Evolutionary conservation across 2,329 filamentous ascomycete species (phyloP), one percentile per base, ranked within the genome.

Genomic region (Diaporthe helianthi): DNA sequence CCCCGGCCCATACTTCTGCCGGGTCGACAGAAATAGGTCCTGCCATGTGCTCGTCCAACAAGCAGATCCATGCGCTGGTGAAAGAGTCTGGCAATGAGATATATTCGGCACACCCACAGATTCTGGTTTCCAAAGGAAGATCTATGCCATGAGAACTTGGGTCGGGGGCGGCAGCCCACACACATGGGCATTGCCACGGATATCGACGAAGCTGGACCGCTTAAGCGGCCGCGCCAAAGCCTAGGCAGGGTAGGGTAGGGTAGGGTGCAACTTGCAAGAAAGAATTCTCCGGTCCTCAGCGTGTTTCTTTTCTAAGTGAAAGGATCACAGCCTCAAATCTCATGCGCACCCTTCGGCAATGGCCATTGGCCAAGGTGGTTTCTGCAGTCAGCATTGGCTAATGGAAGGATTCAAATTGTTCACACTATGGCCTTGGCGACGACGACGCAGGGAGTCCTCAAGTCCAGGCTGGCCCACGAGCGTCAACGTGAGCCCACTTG

Each of bases 201-300:
- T 49, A 19, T 36, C 29, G 58, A 63, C 49, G 13, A 63, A 63
- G 49, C 49, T 63, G 44, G 44, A 63, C 58, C 44, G 13, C 44
- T 10, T 47, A 41, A 36, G 44, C 58, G 29, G 58, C 58, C 58
- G 29, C 1, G 19, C 44, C 33, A n/a, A 49, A 63, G 58, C 58
- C 58, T 49, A 36, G 58, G 58, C 58, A 63, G 58, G n/a, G n/a
- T n/a, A n/a, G n/a, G n/a, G n/a, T n/a, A n/a, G n/a, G n/a, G n/a
- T n/a, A n/a, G n/a, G n/a, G n/a, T n/a, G n/a, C n/a, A n/a, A n/a
- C 58, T 44, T 29, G 58, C 49, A 63, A 63, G 44, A 46, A 49
- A 63, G 13, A 49, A 63, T 63, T 63, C 58, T 63, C 58, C 58
- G 58, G n/a, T 31, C 19, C 41, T 49, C 58, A 63, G 44, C 58